Percentiles rank a stretch among this genome's conserved stretches.
Conservation (phyloP, 768 basidiomycete genomes). For the Phanerochaete sordida region DNA sequence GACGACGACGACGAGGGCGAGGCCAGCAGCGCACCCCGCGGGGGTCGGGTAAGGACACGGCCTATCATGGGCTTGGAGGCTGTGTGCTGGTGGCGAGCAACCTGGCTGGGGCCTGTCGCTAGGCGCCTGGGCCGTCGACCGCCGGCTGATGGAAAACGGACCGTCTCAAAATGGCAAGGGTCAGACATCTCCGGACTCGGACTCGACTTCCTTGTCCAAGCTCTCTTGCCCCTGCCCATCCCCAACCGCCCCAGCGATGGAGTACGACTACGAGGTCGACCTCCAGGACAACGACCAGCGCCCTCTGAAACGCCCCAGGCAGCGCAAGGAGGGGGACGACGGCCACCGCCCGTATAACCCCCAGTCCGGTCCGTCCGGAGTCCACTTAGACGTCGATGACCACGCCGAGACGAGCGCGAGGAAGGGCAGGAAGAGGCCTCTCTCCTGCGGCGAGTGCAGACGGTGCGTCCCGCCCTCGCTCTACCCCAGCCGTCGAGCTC, state of each 20-base stretch:
- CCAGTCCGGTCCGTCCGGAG: slow-evolving; percentile 19
- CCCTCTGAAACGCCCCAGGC: slow-evolving; percentile 20
- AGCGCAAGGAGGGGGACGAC: slow-evolving; percentile 16
- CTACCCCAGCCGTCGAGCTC: slow-evolving; percentile 6
- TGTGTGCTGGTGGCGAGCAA: no score
- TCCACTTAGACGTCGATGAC: slow-evolving; percentile 20
- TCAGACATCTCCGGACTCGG: slow-evolving; percentile 6
- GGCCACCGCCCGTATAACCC: slow-evolving; percentile 15
- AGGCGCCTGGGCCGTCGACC: neutral
- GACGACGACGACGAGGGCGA: neutral
- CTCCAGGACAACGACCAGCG: slow-evolving; percentile 15
- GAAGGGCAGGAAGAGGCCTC: slow-evolving; percentile 36
- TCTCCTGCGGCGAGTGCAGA: slow-evolving; percentile 70
- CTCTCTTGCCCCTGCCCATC: slow-evolving; percentile 16
- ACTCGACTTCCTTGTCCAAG: slow-evolving; percentile 4
- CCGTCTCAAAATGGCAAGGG: slow-evolving; percentile 5
- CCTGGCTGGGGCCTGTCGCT: neutral
- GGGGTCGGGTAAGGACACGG: slow-evolving; percentile 16
- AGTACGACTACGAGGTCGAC: slow-evolving; percentile 11
- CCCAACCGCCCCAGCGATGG: slow-evolving; percentile 15
- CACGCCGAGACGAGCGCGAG: slow-evolving; percentile 23
- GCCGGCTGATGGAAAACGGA: slow-evolving; percentile 1
- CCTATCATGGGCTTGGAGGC: no score
- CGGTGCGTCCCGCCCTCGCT: slow-evolving; percentile 34
- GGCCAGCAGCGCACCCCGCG: neutral